Evolutionary conservation across 495 filamentous ascomycete genomes (phyloP).

Genomic region (Cercophora newfieldiana): DNA sequence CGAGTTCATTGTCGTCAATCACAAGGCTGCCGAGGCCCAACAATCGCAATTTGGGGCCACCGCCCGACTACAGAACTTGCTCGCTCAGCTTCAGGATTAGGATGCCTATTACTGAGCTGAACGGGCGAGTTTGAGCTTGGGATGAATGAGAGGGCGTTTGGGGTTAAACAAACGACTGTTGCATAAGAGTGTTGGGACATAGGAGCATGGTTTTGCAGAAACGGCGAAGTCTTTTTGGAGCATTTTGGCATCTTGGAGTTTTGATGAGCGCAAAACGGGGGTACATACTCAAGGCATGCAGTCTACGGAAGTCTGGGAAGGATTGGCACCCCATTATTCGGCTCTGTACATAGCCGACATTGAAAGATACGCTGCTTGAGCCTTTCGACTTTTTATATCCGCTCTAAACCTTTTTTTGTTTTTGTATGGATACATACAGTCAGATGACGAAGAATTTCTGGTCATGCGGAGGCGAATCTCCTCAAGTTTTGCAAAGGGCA

Average conservation of each 20-base stretch:
- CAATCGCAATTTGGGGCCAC: slow-evolving; percentile 50
- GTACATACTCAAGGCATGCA: no score
- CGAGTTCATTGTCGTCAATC: slow-evolving; percentile 80
- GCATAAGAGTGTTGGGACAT: background rate
- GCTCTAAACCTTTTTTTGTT: no score
- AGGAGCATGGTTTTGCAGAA: background rate
- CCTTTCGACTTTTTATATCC: background rate
- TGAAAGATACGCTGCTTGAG: background rate
- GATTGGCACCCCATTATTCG: background rate
- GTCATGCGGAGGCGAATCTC: no score
- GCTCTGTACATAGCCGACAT: background rate
- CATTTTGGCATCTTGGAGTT: background rate
- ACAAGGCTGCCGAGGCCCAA: slow-evolving; percentile 64
- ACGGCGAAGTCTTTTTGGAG: background rate
- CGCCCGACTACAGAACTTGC: slow-evolving; percentile 58
- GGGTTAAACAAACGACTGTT: background rate
- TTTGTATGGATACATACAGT: no score
- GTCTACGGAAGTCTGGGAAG: background rate
- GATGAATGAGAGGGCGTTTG: background rate
- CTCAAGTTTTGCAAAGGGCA: no score
- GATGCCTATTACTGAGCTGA: background rate
- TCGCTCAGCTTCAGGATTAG: slow-evolving; percentile 32
- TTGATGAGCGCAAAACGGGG: background rate
- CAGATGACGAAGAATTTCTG: no score
- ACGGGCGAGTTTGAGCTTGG: background rate